These are phyloP conservation scores for Annulohypoxylon truncatum DNA, from an alignment of 2,329 filamentous ascomycete species.

Conservation along the genomic window DNA sequence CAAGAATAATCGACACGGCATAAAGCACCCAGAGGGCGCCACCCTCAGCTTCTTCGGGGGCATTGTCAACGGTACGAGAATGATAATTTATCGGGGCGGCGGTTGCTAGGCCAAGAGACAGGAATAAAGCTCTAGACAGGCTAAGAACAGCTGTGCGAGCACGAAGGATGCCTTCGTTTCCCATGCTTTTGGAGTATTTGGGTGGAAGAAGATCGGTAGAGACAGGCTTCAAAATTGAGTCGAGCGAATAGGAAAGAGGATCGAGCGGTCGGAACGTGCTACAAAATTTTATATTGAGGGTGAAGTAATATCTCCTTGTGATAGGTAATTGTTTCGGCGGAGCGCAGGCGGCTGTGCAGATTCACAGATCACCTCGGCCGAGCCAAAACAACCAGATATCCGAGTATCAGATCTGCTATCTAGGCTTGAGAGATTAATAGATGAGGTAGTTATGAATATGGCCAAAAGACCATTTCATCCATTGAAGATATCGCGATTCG, in stretches of 20 bases:
- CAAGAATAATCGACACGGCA: constrained; percentile 80
- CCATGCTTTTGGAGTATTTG: constrained; percentile 39
- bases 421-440: background rate
- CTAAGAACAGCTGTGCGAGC: constrained; percentile 62
- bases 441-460: constrained; percentile 10
- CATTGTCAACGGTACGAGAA: constrained; percentile 55
- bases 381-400: constrained; percentile 13
- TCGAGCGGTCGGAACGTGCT: background rate
- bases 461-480: constrained; percentile 28
- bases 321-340: constrained; percentile 15
- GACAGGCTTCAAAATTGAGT: constrained; percentile 1
- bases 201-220: constrained; percentile 8
- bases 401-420: constrained; percentile 3
- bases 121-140: constrained; percentile 55
- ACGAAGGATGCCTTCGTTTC: constrained; percentile 50
- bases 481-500: constrained; percentile 10
- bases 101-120: constrained; percentile 53
- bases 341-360: background rate
- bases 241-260: background rate
- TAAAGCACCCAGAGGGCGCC: constrained; percentile 84
- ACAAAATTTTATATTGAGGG: constrained; percentile 1
- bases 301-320: constrained; percentile 6
- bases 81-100: constrained; percentile 59
- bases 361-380: constrained; percentile 1
- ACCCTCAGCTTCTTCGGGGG: constrained; percentile 67